These are phyloP conservation scores for Chrysoporthe austroafricana DNA, from an alignment of 2,329 filamentous ascomycete species.

Conservation along the genomic window DNA sequence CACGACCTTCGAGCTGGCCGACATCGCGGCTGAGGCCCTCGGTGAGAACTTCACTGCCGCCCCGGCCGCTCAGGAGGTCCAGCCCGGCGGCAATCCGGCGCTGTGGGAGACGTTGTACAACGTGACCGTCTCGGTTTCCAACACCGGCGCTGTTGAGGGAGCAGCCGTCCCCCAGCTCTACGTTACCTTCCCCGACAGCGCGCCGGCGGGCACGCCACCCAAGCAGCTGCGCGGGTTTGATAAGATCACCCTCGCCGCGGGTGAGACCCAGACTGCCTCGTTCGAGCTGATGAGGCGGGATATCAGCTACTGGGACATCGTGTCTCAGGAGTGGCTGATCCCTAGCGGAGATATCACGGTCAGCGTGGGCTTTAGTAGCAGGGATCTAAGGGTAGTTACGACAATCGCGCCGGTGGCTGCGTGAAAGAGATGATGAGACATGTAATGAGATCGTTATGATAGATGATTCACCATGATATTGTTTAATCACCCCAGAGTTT, in stretches of 20 bases:
- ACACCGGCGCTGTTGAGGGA: conserved; percentile 54
- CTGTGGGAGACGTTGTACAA: conserved; percentile 58
- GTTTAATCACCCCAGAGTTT: not conserved
- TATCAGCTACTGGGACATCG: conserved; percentile 53
- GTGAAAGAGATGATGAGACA: not conserved
- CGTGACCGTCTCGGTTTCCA: conserved; percentile 53
- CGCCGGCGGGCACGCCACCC: conserved; percentile 49
- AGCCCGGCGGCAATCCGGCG: conserved; percentile 57
- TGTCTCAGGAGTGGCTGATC: conserved; percentile 47
- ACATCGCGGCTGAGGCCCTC: conserved; percentile 47
- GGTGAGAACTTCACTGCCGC: conserved; percentile 48
- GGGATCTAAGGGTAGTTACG: conserved; percentile 22
- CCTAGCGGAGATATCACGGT: conserved; percentile 38
- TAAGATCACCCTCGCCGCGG: conserved; percentile 49
- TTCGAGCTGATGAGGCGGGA: conserved; percentile 54
- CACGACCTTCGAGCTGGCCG: conserved; percentile 59
- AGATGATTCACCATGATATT: conserved; percentile 3
- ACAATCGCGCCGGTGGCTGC: conserved; percentile 23
- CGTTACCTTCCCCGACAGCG: conserved; percentile 52
- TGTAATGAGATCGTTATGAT: conserved; percentile 15
- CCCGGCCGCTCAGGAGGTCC: conserved; percentile 48
- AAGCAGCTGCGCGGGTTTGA: conserved; percentile 56
- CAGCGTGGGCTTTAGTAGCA: conserved; percentile 39
- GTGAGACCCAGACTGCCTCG: conserved; percentile 43
- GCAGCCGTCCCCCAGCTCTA: conserved; percentile 63